phyloP scores from a whole-genome alignment of 2,329 filamentous ascomycete species.

The Ophiostoma sp. region DNA sequence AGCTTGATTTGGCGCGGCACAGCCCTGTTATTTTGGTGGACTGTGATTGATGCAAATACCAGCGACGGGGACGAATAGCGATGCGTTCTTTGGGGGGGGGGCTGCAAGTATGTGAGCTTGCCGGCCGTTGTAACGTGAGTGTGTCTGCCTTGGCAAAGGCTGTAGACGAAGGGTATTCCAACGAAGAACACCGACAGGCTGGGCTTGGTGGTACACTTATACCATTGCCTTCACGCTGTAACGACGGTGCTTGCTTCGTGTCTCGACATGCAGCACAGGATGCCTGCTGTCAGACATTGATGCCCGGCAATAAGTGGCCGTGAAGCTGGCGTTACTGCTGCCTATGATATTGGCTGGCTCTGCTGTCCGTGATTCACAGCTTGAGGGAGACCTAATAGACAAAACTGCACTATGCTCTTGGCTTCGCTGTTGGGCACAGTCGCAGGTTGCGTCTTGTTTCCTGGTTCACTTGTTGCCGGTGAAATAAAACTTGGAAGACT shows the following conservation, averaged over 20 bases:
- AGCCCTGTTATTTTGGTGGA: conserved; percentile 23
- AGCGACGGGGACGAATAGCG: conserved; percentile 22
- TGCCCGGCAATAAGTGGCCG: not conserved
- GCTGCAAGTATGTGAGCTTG: not conserved
- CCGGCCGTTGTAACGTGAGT: conserved; percentile 20
- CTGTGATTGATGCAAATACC: conserved; percentile 20
- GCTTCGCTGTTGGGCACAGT: not conserved
- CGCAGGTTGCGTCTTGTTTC: not conserved
- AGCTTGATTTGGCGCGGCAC: conserved; percentile 17
- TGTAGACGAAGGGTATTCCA: not conserved
- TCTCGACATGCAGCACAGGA: not conserved
- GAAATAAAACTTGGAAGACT: not conserved
- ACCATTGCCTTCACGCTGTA: not conserved
- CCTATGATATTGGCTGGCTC: not conserved
- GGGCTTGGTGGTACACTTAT: conserved; percentile 12
- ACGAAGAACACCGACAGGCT: conserved; percentile 17
- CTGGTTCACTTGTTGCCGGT: not conserved
- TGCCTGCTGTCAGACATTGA: not conserved
- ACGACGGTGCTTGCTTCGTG: not conserved
- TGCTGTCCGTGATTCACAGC: not conserved
- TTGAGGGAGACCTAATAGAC: not conserved
- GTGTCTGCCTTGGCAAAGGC: conserved; percentile 20
- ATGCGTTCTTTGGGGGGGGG: conserved; percentile 17
- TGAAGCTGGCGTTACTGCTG: not conserved
- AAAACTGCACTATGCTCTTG: conserved; percentile 5